Conservation (phyloP, 257 asterid species). For the Capsicum rhomboideum region DNA sequence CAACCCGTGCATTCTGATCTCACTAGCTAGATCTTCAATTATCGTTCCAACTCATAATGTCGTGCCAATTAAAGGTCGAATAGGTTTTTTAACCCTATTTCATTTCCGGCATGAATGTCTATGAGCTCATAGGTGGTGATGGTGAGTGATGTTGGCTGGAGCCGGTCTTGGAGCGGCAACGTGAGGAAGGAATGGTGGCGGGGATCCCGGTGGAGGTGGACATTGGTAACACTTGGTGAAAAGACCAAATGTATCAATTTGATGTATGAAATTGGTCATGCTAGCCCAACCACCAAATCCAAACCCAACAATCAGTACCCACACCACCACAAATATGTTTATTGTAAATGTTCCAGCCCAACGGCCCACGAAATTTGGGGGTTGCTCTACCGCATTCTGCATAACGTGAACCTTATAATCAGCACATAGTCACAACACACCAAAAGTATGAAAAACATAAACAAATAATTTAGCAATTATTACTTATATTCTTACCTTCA, state of each 20-base stretch:
- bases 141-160: slow-evolving; percentile 26
- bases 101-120: background rate
- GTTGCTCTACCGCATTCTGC: slow-evolving; percentile 96
- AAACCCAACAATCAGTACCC: slow-evolving; percentile 85
- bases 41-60: background rate
- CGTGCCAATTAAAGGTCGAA: too few relatives aligned
- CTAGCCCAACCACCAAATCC: slow-evolving; percentile 99
- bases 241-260: slow-evolving; percentile 87
- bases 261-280: slow-evolving; percentile 69
- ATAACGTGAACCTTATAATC: background rate
- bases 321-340: slow-evolving; percentile 67
- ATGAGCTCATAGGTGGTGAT: slow-evolving; percentile 8
- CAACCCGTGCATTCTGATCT: background rate
- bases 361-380: slow-evolving; percentile 65
- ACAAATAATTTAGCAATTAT: background rate
- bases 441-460: background rate
- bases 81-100: background rate
- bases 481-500: too few relatives aligned
- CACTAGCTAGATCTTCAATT: background rate
- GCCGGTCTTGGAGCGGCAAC: slow-evolving; percentile 42
- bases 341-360: slow-evolving; percentile 78
- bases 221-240: slow-evolving; percentile 96
- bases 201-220: slow-evolving; percentile 32
- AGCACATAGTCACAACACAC: background rate
- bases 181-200: slow-evolving; percentile 17